phyloP scores from a whole-genome alignment of 2,329 filamentous ascomycete genomes.

The Hypoxylon sp. region DNA sequence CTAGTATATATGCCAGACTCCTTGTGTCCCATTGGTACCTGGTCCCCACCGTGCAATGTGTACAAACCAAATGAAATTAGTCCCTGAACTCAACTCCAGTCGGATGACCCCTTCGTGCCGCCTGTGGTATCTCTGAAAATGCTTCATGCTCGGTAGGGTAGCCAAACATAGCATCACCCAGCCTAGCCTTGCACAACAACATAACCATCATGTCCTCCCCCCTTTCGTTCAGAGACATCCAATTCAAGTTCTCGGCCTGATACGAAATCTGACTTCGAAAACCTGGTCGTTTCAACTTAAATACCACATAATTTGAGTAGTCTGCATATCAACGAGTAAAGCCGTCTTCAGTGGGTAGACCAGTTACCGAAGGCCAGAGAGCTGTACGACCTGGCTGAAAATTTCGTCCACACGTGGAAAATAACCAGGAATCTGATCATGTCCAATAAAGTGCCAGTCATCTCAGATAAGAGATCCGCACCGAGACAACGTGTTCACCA shows the following conservation, averaged over 20 bases:
- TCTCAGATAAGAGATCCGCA: conserved; percentile 44
- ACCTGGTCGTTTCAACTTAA: conserved; percentile 20
- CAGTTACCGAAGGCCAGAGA: conserved; percentile 9
- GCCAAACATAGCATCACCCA: conserved; percentile 36
- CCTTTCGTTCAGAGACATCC: conserved; percentile 25
- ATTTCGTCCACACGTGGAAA: conserved; percentile 42
- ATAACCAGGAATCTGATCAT: conserved; percentile 47
- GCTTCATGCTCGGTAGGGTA: conserved; percentile 32
- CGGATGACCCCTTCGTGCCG: conserved; percentile 33
- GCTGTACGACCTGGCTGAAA: conserved; percentile 30
- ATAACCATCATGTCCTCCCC: conserved; percentile 24
- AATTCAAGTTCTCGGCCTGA: conserved; percentile 23
- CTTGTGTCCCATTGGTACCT: conserved; percentile 37
- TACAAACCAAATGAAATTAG: conserved; percentile 48
- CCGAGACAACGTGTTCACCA: conserved; percentile 32
- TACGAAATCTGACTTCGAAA: conserved; percentile 14
- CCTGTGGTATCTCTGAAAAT: conserved; percentile 36
- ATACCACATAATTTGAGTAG: conserved; percentile 19
- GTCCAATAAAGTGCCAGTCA: conserved; percentile 47
- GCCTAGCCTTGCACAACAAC: conserved; percentile 24
- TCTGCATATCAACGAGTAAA: conserved; percentile 21
- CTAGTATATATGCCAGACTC: conserved; percentile 52
- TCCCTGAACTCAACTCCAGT: conserved; percentile 32
- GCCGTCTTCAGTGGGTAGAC: conserved; percentile 17
- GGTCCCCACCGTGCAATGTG: conserved; percentile 35